A percentile compares a stretch with the other conserved stretches of the same genome.
phyloP scores from a whole-genome alignment of 2,329 filamentous ascomycete genomes.

The Colletotrichum sojae region DNA sequence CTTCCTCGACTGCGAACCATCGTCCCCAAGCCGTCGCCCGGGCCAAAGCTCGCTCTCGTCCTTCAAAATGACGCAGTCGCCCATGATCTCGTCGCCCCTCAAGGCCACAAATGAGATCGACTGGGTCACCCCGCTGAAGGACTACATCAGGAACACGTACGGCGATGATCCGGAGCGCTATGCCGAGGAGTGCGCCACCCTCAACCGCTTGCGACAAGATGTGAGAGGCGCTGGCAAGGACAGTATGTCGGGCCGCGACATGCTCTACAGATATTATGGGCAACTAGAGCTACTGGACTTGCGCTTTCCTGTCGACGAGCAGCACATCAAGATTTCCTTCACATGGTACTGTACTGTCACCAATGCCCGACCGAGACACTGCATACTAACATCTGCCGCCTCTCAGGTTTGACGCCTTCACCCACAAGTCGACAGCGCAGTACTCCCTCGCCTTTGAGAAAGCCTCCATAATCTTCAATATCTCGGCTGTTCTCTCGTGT shows the following conservation, averaged over 20 bases:
- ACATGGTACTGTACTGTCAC: conserved; percentile 79
- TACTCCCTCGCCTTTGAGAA: conserved; percentile 98
- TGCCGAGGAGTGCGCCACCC: conserved; percentile 91
- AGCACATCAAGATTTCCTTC: conserved; percentile 99
- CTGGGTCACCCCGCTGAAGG: conserved; percentile 93
- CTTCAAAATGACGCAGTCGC: conserved; percentile 81
- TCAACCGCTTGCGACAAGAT: conserved; percentile 96
- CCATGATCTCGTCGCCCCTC: conserved; percentile 95
- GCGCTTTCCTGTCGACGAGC: conserved; percentile 96
- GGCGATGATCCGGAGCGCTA: conserved; percentile 98
- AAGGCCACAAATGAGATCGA: conserved; percentile 98
- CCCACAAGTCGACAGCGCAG: conserved; percentile 95
- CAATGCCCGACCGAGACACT: neutral
- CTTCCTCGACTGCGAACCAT: conserved; percentile 24
- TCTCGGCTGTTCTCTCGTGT: conserved; percentile 95
- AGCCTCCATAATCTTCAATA: conserved; percentile 99
- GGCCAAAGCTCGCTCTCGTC: conserved; percentile 36
- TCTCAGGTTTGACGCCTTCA: conserved; percentile 97
- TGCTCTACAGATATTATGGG: conserved; percentile 97
- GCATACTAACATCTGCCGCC: conserved; percentile 15
- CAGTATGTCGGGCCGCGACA: conserved; percentile 91
- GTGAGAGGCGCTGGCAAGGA: conserved; percentile 98
- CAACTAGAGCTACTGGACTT: conserved; percentile 95
- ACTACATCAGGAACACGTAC: conserved; percentile 93
- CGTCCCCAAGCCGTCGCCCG: conserved; percentile 9